Percentiles rank a stretch among this genome's conserved stretches.
phyloP scores from a whole-genome alignment of 2,329 filamentous ascomycete genomes.

The Teratosphaeria zuluensis region DNA sequence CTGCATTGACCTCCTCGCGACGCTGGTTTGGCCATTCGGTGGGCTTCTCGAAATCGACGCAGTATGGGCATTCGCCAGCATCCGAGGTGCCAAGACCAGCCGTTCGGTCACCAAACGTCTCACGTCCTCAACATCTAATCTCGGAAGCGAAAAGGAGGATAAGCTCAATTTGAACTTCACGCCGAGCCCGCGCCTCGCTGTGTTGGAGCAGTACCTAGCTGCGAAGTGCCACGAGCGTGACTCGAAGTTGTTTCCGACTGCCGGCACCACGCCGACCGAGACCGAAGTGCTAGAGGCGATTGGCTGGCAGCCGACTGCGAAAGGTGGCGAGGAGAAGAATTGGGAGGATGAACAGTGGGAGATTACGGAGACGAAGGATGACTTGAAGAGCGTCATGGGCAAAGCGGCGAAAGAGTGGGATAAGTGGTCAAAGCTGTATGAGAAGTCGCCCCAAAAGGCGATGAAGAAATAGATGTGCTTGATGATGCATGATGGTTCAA shows the following conservation, averaged over 20 bases:
- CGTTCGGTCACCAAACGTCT: constrained; percentile 32
- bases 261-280: constrained; percentile 26
- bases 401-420: constrained; percentile 35
- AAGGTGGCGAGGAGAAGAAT: constrained; percentile 24
- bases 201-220: constrained; percentile 31
- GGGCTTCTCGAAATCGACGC: constrained; percentile 27
- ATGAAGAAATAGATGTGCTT: constrained; percentile 24
- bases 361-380: constrained; percentile 31
- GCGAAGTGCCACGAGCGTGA: constrained; percentile 30
- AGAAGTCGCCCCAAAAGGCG: constrained; percentile 31
- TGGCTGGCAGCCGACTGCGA: constrained; percentile 32
- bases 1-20: constrained; percentile 26
- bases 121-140: constrained; percentile 3
- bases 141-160: constrained; percentile 20
- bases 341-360: constrained; percentile 40
- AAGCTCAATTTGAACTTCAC: constrained; percentile 29
- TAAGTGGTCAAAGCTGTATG: constrained; percentile 29
- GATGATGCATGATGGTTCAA: not conserved
- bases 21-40: constrained; percentile 30
- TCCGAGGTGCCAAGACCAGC: constrained; percentile 35
- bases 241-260: constrained; percentile 25
- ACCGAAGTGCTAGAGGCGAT: constrained; percentile 33
- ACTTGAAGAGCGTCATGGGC: constrained; percentile 29
- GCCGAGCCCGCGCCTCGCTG: constrained; percentile 26
- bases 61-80: constrained; percentile 33